Conservation (phyloP, 306 rosid species). For the Prunus mongolica region DNA sequence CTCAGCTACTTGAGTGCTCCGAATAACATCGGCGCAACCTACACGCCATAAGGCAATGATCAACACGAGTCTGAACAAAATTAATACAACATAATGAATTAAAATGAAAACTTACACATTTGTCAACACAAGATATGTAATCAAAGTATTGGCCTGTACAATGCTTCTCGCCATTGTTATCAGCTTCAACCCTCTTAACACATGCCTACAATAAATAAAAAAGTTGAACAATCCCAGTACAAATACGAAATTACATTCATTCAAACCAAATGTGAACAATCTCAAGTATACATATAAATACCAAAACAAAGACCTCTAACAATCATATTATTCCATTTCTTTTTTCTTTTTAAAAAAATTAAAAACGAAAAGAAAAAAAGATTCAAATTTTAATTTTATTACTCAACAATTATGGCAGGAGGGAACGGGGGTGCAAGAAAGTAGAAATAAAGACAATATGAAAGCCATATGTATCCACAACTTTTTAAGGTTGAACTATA, state of each 20-base stretch:
- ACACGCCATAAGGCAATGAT: not conserved
- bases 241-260: not conserved
- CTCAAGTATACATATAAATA: not conserved
- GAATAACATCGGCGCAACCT: slow-evolving; percentile 14
- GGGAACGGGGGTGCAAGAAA: not conserved
- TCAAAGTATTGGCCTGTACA: slow-evolving; percentile 82
- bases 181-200: slow-evolving; percentile 55
- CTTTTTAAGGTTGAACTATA: too few species aligned
- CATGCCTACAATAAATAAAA: slow-evolving; percentile 44
- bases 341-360: not conserved
- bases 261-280: not conserved
- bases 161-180: slow-evolving; percentile 58
- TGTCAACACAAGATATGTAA: slow-evolving; percentile 71
- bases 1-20: slow-evolving; percentile 3
- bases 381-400: not conserved
- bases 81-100: too few species aligned
- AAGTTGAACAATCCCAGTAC: not conserved
- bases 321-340: not conserved
- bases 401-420: not conserved
- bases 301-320: not conserved
- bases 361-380: not conserved
- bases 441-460: too few species aligned
- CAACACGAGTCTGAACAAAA: not conserved
- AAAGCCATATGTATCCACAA: too few species aligned
- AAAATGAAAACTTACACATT: slow-evolving; percentile 51